Evolutionary conservation across 805 yeast species (phyloP).

Genomic region (Teunomyces atbi): DNA sequence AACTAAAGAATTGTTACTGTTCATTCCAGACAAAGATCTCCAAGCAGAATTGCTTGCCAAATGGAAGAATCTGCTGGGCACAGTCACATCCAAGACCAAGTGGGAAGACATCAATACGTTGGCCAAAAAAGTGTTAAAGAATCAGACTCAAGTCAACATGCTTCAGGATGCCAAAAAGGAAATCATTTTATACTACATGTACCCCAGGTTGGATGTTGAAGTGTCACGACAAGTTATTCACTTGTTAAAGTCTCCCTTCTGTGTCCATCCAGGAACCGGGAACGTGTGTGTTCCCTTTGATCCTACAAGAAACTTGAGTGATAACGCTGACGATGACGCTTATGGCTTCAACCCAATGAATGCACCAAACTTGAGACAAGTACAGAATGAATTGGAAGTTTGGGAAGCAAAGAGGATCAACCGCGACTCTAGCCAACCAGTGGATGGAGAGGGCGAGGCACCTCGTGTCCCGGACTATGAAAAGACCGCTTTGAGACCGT

Average conservation of each 20-base stretch:
- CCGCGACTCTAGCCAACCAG: constrained; percentile 24
- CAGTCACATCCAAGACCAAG: constrained; percentile 54
- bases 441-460: constrained; percentile 19
- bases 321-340: constrained; percentile 32
- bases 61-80: constrained; percentile 47
- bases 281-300: constrained; percentile 90
- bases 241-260: constrained; percentile 92
- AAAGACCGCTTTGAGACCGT: constrained; percentile 68
- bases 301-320: constrained; percentile 39
- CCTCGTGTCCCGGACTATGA: constrained; percentile 47
- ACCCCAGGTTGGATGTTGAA: constrained; percentile 91
- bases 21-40: constrained; percentile 61
- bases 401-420: constrained; percentile 38
- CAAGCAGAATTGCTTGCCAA: constrained; percentile 50
- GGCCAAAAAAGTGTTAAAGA: constrained; percentile 48
- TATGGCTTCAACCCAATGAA: constrained; percentile 71
- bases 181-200: constrained; percentile 71
- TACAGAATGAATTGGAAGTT: constrained; percentile 63
- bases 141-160: constrained; percentile 44
- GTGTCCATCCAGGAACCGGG: constrained; percentile 95
- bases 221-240: constrained; percentile 89
- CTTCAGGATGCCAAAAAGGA: constrained; percentile 77
- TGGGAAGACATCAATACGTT: constrained; percentile 74
- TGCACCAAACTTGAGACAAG: constrained; percentile 70
- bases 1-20: constrained; percentile 55